Conservation (phyloP, 352 stramenopile species). For the Globisporangium sylvaticum region DNA sequence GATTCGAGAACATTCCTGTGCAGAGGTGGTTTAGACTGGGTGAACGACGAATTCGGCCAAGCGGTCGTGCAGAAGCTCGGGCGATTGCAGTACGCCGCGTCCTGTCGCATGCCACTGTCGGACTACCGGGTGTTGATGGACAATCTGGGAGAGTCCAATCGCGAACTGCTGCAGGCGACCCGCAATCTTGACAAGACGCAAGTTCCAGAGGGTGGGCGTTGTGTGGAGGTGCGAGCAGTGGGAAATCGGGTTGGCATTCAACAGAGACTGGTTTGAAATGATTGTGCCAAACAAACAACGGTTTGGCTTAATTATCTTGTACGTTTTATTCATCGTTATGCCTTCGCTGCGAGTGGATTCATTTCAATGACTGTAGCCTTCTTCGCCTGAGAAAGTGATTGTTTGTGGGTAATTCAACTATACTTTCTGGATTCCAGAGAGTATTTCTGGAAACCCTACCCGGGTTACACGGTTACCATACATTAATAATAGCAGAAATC, state of each 20-base stretch:
- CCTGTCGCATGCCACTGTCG: background rate
- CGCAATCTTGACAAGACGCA: background rate
- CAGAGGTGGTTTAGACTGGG: slow-evolving; percentile 20
- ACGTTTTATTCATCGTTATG: too few relatives aligned
- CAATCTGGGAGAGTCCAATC: slow-evolving; percentile 10
- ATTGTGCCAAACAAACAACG: too few relatives aligned
- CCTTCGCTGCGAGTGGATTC: too few relatives aligned
- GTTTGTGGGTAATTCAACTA: too few relatives aligned
- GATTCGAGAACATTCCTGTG: slow-evolving; percentile 29
- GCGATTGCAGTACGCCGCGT: slow-evolving; percentile 5
- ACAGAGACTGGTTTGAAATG: background rate
- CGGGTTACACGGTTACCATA: too few relatives aligned
- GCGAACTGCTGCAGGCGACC: slow-evolving; percentile 2
- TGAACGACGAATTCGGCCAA: slow-evolving; percentile 19
- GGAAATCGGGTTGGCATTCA: background rate
- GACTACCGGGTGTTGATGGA: slow-evolving; percentile 11
- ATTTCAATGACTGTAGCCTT: too few relatives aligned
- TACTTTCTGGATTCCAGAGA: too few relatives aligned
- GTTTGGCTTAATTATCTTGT: too few relatives aligned
- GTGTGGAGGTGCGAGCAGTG: background rate
- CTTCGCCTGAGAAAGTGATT: too few relatives aligned
- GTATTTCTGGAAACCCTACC: too few relatives aligned
- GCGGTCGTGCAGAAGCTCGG: slow-evolving; percentile 14
- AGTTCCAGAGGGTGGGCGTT: background rate
- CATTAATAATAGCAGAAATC: too few relatives aligned